Base-by-base conservation (phyloP, 73 alveolate genomes). In the Breviolum minutum region DNA sequence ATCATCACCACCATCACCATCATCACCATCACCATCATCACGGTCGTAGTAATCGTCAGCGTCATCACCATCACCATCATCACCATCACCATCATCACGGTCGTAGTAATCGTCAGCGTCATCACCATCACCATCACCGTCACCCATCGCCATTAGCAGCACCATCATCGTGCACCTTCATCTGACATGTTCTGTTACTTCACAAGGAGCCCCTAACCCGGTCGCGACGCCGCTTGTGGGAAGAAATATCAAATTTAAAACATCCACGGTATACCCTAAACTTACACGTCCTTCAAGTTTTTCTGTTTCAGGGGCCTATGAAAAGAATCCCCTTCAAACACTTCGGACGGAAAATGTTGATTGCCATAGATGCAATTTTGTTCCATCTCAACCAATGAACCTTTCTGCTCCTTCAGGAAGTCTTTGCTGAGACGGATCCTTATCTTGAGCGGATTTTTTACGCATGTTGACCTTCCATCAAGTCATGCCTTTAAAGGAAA, bases 341-440 rank as follows among this genome's bases (percentile, higher is more conserved):
- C 54, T 40, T 40, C 54, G 5, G 1, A 66, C 74, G 8, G 81
- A 16, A 30, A 71, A 8, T 0, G 26, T 20, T 71, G 13, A 8
- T 20, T 20, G 8, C 13, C 19, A 12, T 71, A 48, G 81, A 66
- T 66, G 16, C 26, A 71, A 20, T 40, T 3, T 40, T 40, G 54
- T 40, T 40, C 81, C 81, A 66, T 66, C 76, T 16, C 6, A 20
- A 66, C 22, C 76, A 66, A 66, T 2, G 32, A 73, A 73, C 27
- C 86, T 77, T 77, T 77, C 27, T 27, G 63, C 27, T 77, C 63
- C 62, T 27, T 77, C 63, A 77, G 4, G 86, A 77, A 77, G 63
- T 77, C 86, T 30, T 77, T 77, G 86, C 86, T n/a, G 24, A 77
- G 27, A 8, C 86, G 62, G 63, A 77, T 29, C 86, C 86, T n/a